These are phyloP conservation scores for Marasmius sp. DNA, from an alignment of 1,284 basidiomycete species.

Conservation along the genomic window DNA sequence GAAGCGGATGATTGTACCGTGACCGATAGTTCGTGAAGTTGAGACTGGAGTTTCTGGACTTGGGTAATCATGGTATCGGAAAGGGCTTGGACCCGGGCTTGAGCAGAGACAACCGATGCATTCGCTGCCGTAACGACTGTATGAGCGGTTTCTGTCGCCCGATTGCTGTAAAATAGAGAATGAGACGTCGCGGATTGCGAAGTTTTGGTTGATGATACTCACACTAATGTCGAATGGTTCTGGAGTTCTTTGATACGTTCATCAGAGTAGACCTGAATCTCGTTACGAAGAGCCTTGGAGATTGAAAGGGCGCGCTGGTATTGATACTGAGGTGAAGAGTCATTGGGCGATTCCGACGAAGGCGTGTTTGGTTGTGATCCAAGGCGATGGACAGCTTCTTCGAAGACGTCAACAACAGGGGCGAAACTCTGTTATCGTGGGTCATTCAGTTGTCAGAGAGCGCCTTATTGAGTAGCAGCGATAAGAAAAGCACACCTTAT, in stretches of 20 bases:
- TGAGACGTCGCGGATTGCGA: conserved; percentile 3
- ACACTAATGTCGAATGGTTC: conserved; percentile 66
- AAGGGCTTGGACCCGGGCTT: conserved; percentile 41
- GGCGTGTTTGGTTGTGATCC: conserved; percentile 44
- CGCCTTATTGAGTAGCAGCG: conserved; percentile 1
- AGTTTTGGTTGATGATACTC: conserved; percentile 24
- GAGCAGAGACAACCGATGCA: conserved; percentile 38
- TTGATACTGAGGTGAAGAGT: conserved; percentile 56
- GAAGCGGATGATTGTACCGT: conserved; percentile 55
- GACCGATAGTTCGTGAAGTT: conserved; percentile 53
- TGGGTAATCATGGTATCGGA: conserved; percentile 58
- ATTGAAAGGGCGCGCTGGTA: conserved; percentile 72
- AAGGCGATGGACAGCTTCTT: conserved; percentile 56
- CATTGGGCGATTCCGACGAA: conserved; percentile 24
- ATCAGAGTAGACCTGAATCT: conserved; percentile 62
- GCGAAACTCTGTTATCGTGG: conserved; percentile 53
- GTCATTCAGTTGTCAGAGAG: conserved; percentile 7
- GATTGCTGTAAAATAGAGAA: conserved; percentile 46
- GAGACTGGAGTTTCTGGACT: conserved; percentile 62
- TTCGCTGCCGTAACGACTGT: conserved; percentile 57
- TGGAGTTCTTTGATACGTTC: conserved; percentile 73
- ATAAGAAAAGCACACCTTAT: conserved; percentile 52
- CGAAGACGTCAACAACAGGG: conserved; percentile 72
- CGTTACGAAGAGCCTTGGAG: conserved; percentile 60
- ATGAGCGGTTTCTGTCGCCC: conserved; percentile 66